Conservation (phyloP, 2,329 filamentous ascomycete genomes). For the Aspergillus ochraceus region DNA sequence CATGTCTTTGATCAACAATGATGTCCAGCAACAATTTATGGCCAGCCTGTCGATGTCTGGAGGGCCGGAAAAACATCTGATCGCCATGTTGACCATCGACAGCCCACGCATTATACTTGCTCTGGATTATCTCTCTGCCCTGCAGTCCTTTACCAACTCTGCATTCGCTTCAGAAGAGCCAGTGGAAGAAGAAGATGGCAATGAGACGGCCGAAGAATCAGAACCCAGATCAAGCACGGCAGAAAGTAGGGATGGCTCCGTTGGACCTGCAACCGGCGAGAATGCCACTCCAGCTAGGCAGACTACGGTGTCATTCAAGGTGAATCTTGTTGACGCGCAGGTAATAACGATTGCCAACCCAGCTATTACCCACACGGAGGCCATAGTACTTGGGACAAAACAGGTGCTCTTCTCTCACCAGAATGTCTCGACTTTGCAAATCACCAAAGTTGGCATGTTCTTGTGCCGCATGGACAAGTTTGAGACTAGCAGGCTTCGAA, state of each 20-base stretch:
- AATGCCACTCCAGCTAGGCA: conserved; percentile 43
- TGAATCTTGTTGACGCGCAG: conserved; percentile 95
- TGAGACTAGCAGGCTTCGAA: conserved; percentile 82
- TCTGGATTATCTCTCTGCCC: conserved; percentile 88
- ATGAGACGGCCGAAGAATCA: conserved; percentile 38
- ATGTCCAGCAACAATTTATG: conserved; percentile 95
- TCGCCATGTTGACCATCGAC: conserved; percentile 90
- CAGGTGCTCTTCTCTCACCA: conserved; percentile 92
- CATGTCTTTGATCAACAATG: conserved; percentile 94
- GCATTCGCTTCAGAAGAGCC: conserved; percentile 61
- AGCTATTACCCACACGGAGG: conserved; percentile 83
- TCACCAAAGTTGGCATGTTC: conserved; percentile 96
- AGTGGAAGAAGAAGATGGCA: conserved; percentile 31
- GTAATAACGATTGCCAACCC: conserved; percentile 96
- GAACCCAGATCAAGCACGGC: conserved; percentile 33
- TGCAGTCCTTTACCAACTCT: conserved; percentile 77
- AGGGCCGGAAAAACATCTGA: conserved; percentile 75
- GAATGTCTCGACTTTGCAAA: conserved; percentile 87
- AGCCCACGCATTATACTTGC: conserved; percentile 94
- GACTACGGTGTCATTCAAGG: conserved; percentile 80
- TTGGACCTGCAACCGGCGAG: conserved; percentile 27
- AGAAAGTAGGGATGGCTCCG: conserved; percentile 27
- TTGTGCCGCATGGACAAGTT: conserved; percentile 98
- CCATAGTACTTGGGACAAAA: conserved; percentile 91
- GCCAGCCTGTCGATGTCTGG: conserved; percentile 91